phyloP scores from a whole-genome alignment of 768 basidiomycete species.

The Boletus fagicola region DNA sequence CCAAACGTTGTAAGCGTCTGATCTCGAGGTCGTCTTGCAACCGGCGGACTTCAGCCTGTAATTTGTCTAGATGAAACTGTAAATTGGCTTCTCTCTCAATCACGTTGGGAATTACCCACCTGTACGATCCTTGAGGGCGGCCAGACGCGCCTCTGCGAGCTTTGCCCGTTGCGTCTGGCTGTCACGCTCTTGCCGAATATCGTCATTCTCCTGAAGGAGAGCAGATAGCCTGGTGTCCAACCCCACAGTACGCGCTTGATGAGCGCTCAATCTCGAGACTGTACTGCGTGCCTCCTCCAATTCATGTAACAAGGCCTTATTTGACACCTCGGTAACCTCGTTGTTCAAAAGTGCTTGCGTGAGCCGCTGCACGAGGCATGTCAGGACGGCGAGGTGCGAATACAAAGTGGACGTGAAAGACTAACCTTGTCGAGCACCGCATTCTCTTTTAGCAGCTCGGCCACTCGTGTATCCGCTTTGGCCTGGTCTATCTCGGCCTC shows the following conservation, averaged over 20 bases:
- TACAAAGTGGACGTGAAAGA: neutral
- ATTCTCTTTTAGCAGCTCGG: conserved; percentile 53
- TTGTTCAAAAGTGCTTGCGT: conserved; percentile 77
- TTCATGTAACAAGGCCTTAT: conserved; percentile 69
- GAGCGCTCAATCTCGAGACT: conserved; percentile 64
- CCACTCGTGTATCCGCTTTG: conserved; percentile 36
- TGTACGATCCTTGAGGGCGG: conserved; percentile 64
- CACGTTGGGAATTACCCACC: conserved; percentile 37
- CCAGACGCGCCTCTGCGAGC: conserved; percentile 63
- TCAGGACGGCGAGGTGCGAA: conserved; percentile 6
- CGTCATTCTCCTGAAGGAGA: conserved; percentile 75
- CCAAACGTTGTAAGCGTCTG: conserved; percentile 56
- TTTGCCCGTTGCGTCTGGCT: conserved; percentile 64
- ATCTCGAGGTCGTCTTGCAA: conserved; percentile 64
- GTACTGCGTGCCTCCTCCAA: conserved; percentile 69
- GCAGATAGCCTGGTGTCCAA: conserved; percentile 64
- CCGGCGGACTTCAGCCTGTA: conserved; percentile 63
- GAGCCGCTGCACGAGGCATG: conserved; percentile 50
- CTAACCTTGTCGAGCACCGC: conserved; percentile 48
- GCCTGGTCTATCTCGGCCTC: conserved; percentile 12
- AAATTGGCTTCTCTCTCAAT: conserved; percentile 1
- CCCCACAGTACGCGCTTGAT: conserved; percentile 67
- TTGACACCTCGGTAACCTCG: conserved; percentile 78
- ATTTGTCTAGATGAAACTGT: conserved; percentile 49
- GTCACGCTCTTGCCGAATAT: conserved; percentile 80